Base-by-base conservation (phyloP, 139 green algal species). In the Limnomonas spitsbergensis region DNA sequence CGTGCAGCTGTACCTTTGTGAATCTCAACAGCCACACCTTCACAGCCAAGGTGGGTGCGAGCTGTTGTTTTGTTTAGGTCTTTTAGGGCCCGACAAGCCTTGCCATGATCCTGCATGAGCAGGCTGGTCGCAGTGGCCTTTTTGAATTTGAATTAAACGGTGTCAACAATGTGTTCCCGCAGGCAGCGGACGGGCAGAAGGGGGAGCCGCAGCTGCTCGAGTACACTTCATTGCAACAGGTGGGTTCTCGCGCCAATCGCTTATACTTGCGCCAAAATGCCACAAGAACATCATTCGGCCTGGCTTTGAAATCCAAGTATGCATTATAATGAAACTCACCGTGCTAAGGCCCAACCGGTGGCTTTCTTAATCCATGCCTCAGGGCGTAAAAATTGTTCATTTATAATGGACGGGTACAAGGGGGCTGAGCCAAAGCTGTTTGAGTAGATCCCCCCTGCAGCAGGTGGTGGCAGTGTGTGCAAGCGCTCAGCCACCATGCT, bases 21-120 rank as follows among this genome's bases (percentile, higher is more conserved):
- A 86, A 98, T 82, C 81, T 97, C 24, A 70, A 69, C 3, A 29
- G 78, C 26, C 88, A 96, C 76, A 80, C 3, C 4, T 97, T 88
- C 71, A 83, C 75, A 1, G 78, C 80, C 26, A 87, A 91, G 83
- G 89, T 73, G 67, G 31, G 70, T 70, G 24, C 29, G 56, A 61
- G 47, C 20, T 61, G 20, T 29, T 61, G 47, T 20, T 61, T 61
- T 61, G 20, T n/a, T 61, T 20, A 20, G 14, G 14, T 20, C 47
- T 61, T 61, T 61, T 20, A 61, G 47, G 47, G 20, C 47, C 20
- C 14, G 14, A 61, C 20, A 61, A 20, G 14, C 20, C 47, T 61
- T 61, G 47, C 47, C 47, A 61, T 29, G 47, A 61, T 61, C 47
- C 20, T 61, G 14, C 14, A 61, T 29, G 47, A 61, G 47, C 20